phyloP scores from a whole-genome alignment of 2,329 filamentous ascomycete species.

The Grosmannia penicillata region DNA sequence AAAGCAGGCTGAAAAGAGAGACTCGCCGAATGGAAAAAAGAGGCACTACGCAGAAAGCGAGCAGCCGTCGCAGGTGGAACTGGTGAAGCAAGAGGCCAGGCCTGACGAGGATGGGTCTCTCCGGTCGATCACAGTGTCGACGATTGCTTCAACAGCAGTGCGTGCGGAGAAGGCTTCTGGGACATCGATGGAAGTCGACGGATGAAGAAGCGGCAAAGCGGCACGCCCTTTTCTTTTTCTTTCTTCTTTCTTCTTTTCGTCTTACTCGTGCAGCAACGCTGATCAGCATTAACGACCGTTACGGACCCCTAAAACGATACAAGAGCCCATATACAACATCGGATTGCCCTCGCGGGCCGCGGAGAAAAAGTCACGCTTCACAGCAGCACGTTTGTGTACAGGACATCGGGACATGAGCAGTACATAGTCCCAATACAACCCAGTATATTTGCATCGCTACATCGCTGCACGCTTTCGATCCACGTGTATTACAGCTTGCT shows the following conservation, averaged over 20 bases:
- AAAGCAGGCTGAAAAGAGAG: not conserved
- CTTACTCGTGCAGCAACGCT: not conserved
- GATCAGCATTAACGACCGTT: conserved; percentile 7
- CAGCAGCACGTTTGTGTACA: too few species aligned
- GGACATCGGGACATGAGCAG: too few species aligned
- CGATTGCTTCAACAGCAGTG: not conserved
- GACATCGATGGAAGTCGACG: conserved; percentile 7
- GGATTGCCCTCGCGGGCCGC: conserved; percentile 4
- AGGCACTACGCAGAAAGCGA: too few species aligned
- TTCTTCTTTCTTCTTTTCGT: conserved; percentile 1
- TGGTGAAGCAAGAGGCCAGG: too few species aligned
- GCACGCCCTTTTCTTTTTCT: conserved; percentile 3
- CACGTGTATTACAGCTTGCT: too few species aligned
- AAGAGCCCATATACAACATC: not conserved
- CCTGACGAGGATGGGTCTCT: too few species aligned
- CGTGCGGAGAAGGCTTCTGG: not conserved
- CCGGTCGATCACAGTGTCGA: conserved; percentile 4
- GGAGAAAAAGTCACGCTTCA: too few species aligned
- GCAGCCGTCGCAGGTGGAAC: not conserved
- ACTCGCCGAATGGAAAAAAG: too few species aligned
- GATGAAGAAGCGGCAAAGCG: conserved; percentile 4
- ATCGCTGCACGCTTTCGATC: too few species aligned
- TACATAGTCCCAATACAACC: too few species aligned
- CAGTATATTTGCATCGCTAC: too few species aligned
- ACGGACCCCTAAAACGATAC: conserved; percentile 1